Evolutionary conservation across 2,329 filamentous ascomycete genomes (phyloP).

Genomic region (Calonectria pseudoreteaudii): DNA sequence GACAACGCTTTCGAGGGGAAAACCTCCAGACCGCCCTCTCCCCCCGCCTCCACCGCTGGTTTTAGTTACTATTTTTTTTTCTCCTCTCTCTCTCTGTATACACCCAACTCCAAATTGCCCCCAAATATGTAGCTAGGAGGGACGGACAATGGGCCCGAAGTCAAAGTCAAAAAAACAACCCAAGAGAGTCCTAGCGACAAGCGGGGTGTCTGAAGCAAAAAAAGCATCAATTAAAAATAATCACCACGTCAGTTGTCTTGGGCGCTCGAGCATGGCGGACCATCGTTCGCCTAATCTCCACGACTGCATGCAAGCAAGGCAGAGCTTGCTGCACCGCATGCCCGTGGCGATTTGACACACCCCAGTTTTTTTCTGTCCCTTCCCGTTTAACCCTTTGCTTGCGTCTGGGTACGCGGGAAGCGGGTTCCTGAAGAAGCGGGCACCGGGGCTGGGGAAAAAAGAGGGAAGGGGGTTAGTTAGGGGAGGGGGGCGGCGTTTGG

Average conservation of each 20-base stretch:
- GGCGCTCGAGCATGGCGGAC: constrained; percentile 2
- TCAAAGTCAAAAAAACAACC: neutral
- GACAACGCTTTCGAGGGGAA: neutral
- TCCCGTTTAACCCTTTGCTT: neutral
- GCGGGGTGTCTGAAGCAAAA: neutral
- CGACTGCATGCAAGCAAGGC: constrained; percentile 23
- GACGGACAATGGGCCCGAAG: neutral
- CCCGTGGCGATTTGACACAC: constrained; percentile 11
- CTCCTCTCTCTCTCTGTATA: neutral
- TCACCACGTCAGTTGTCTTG: neutral
- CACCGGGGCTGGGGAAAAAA: neutral
- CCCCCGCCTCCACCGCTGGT: constrained; percentile 14
- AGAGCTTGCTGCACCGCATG: neutral
- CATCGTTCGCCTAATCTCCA: constrained; percentile 21
- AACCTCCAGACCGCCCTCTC: constrained; percentile 11
- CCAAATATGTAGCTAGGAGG: neutral
- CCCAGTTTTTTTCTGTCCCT: neutral
- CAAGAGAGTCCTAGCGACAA: neutral
- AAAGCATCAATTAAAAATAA: neutral
- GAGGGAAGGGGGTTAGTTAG: neutral
- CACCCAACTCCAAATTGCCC: neutral
- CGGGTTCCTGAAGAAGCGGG: constrained; percentile 1
- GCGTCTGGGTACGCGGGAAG: neutral
- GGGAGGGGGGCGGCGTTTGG: neutral
- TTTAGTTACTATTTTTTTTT: neutral